Percentiles rank a stretch among this genome's conserved stretches.
These are phyloP conservation scores for Atkinsonella texensis DNA, from an alignment of 2,329 filamentous ascomycete genomes.

Conservation along the genomic window DNA sequence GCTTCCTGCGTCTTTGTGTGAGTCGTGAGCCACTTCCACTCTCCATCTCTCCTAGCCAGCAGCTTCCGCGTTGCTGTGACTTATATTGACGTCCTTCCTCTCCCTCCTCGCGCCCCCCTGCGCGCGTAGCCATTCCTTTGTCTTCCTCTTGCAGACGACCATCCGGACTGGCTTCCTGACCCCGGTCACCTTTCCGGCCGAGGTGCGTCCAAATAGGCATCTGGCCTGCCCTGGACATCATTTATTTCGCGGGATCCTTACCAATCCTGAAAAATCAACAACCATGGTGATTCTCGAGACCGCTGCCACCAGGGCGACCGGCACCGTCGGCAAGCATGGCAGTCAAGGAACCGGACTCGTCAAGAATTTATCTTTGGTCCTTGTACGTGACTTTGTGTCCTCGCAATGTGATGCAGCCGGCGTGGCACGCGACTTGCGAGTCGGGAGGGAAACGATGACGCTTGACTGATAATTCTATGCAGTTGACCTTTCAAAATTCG, in stretches of 20 bases:
- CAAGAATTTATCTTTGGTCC: slow-evolving; percentile 13
- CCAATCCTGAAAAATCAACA: neutral
- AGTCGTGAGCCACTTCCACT: neutral
- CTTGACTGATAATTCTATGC: slow-evolving; percentile 9
- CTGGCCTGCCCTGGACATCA: neutral
- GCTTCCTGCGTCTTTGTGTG: neutral
- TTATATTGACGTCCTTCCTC: neutral
- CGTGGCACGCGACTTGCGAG: neutral
- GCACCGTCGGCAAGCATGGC: slow-evolving; percentile 2
- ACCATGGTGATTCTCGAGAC: slow-evolving; percentile 13
- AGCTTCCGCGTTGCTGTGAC: neutral
- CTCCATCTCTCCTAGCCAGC: neutral
- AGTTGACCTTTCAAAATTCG: slow-evolving; percentile 69
- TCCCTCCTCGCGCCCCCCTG: neutral
- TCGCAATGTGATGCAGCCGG: neutral
- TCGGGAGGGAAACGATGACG: neutral
- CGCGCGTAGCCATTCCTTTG: slow-evolving; percentile 3
- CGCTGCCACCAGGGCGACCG: slow-evolving; percentile 6
- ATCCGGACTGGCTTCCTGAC: neutral
- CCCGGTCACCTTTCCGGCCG: neutral
- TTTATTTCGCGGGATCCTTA: neutral
- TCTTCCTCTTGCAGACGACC: neutral
- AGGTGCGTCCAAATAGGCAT: neutral
- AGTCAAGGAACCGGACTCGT: slow-evolving; percentile 7
- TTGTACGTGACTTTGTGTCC: slow-evolving; percentile 6